Evolutionary conservation across 1,284 basidiomycete species (phyloP).

Genomic region (Schizopora paradoxa): DNA sequence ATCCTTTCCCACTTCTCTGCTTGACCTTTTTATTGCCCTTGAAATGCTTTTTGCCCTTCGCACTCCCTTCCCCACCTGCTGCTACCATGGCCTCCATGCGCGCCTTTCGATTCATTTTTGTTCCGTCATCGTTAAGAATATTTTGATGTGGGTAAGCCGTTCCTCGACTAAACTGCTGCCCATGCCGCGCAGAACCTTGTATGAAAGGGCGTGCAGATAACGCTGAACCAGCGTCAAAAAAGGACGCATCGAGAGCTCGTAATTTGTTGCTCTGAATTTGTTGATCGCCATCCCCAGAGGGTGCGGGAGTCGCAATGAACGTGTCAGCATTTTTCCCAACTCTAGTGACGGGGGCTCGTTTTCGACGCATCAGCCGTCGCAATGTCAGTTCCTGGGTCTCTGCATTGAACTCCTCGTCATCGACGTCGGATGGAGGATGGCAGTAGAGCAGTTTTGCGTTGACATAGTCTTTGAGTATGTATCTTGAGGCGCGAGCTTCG

Average conservation of each 20-base stretch:
- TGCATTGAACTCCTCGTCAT: conserved; percentile 75
- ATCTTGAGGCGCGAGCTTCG: conserved; percentile 89
- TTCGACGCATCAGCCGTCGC: conserved; percentile 59
- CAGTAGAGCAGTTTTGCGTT: conserved; percentile 91
- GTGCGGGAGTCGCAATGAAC: conserved; percentile 45
- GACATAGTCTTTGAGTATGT: conserved; percentile 96
- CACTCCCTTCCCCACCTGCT: conserved; percentile 33
- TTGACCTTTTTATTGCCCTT: conserved; percentile 83
- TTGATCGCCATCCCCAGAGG: conserved; percentile 19
- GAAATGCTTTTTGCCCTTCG: conserved; percentile 78
- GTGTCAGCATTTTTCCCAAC: conserved; percentile 83
- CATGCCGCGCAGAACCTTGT: conserved; percentile 54
- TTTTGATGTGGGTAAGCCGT: conserved; percentile 80
- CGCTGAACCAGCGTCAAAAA: conserved; percentile 61
- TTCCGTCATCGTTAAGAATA: conserved; percentile 71
- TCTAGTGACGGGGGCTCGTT: conserved; percentile 79
- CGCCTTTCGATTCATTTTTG: conserved; percentile 44
- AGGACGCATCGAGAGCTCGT: conserved; percentile 73
- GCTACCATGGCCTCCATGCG: conserved; percentile 43
- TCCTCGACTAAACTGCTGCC: conserved; percentile 57
- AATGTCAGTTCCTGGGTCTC: conserved; percentile 65
- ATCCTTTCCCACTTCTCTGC: conserved; percentile 86
- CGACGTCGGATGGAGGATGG: conserved; percentile 75
- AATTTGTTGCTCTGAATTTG: conserved; percentile 47
- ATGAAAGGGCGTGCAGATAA: conserved; percentile 60